Conservation (phyloP, 768 basidiomycete species). For the Sarcomyxa edulis region DNA sequence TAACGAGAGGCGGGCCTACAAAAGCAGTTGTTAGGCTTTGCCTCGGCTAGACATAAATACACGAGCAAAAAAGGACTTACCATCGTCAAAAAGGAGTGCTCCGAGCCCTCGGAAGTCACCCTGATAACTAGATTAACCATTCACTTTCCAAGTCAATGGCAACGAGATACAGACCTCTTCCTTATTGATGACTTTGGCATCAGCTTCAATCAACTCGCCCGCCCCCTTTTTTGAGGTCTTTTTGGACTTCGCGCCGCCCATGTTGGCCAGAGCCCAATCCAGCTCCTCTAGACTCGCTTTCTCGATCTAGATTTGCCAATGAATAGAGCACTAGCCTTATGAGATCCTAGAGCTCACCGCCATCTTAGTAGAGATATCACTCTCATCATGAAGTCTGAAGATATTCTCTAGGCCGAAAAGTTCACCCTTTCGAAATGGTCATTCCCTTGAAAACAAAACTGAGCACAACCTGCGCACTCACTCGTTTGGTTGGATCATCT, state of each 20-base stretch:
- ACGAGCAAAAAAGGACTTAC: constrained; percentile 27
- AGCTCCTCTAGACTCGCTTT: constrained; percentile 66
- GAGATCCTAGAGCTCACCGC: constrained; percentile 54
- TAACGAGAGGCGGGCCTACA: constrained; percentile 32
- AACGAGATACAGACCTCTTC: constrained; percentile 27
- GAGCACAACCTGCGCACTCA: too few species aligned
- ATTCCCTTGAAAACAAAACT: too few species aligned
- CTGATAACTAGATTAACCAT: constrained; percentile 21
- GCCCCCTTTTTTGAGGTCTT: constrained; percentile 21
- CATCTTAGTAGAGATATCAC: constrained; percentile 67
- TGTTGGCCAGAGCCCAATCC: constrained; percentile 76
- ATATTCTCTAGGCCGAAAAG: constrained; percentile 85
- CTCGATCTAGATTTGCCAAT: constrained; percentile 55
- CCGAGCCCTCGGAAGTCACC: constrained; percentile 55
- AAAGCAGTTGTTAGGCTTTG: constrained; percentile 1
- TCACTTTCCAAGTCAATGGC: background rate
- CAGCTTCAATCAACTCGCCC: constrained; percentile 39
- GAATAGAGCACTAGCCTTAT: background rate
- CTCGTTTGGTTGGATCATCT: constrained; percentile 63
- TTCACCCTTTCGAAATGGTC: too few species aligned
- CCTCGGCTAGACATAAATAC: background rate
- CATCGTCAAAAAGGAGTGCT: constrained; percentile 67
- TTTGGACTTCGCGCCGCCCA: constrained; percentile 38
- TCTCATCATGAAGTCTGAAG: constrained; percentile 70
- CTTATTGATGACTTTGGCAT: constrained; percentile 39